These are phyloP conservation scores for Ilex aquifolium DNA, from an alignment of 257 asterid species.

Conservation along the genomic window DNA sequence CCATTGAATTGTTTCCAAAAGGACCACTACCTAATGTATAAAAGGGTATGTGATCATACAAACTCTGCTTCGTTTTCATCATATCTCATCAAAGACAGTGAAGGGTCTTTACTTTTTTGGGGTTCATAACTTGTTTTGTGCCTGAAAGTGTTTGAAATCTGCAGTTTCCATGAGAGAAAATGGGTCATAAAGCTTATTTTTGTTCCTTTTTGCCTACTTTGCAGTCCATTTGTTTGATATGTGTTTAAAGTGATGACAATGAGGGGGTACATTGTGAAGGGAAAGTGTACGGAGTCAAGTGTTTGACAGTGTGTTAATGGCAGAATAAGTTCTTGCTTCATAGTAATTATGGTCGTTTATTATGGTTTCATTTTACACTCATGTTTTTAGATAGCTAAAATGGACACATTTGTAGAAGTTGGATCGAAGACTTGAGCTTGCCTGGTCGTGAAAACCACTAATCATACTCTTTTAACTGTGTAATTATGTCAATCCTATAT, in stretches of 20 bases:
- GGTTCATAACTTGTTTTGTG: not conserved
- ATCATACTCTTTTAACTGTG: not conserved
- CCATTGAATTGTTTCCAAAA: conserved; percentile 2
- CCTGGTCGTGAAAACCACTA: too few relatives aligned
- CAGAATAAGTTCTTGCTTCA: too few relatives aligned
- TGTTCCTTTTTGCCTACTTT: not conserved
- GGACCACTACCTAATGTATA: conserved; percentile 11
- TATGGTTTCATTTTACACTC: too few relatives aligned
- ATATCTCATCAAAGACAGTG: not conserved
- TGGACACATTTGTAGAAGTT: too few relatives aligned
- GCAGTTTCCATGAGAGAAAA: not conserved
- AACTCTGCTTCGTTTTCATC: conserved; percentile 3
- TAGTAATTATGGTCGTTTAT: too few relatives aligned
- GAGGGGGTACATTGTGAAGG: too few relatives aligned
- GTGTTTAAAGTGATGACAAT: not conserved
- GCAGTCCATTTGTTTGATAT: not conserved
- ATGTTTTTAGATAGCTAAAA: too few relatives aligned
- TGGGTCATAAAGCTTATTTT: not conserved
- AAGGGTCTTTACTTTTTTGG: not conserved
- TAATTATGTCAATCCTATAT: not conserved
- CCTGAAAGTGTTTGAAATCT: not conserved
- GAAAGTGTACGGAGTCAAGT: too few relatives aligned
- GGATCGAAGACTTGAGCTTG: too few relatives aligned
- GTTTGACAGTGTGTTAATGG: not conserved
- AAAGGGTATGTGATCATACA: conserved; percentile 8